phyloP scores from a whole-genome alignment of 176 grass and related monocot species.

The Dendrocalamus sinicus region DNA sequence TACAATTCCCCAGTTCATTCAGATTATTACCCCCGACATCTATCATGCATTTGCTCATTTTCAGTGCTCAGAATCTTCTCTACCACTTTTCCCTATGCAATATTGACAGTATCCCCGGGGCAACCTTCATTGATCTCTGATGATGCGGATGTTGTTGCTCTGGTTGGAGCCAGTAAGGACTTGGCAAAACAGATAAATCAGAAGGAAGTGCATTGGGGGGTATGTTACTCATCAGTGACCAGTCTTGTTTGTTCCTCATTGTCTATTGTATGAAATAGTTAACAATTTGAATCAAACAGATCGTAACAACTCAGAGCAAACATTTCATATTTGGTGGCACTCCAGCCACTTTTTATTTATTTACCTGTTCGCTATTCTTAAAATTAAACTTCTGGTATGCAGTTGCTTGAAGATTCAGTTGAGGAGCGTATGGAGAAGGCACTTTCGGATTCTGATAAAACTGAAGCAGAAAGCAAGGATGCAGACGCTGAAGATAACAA shows the following conservation, averaged over 20 bases:
- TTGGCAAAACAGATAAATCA: conserved; percentile 96
- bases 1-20: conserved; percentile 37
- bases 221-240: conserved; percentile 45
- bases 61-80: conserved; percentile 36
- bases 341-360: background rate
- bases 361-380: conserved; percentile 18
- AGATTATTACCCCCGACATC: background rate
- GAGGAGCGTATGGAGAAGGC: conserved; percentile 82
- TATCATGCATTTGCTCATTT: conserved; percentile 40
- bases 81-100: conserved; percentile 39
- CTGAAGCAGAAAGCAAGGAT: conserved; percentile 90
- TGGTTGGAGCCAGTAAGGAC: conserved; percentile 87
- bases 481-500: conserved; percentile 83
- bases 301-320: background rate
- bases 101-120: conserved; percentile 71
- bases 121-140: conserved; percentile 85
- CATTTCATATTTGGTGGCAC: background rate
- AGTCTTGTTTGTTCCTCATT: conserved; percentile 23
- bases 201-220: conserved; percentile 99
- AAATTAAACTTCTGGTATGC: conserved; percentile 43
- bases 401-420: conserved; percentile 98
- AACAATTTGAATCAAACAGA: background rate
- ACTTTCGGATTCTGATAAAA: conserved; percentile 84
- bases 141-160: conserved; percentile 79
- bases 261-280: conserved; percentile 29